Conservation (phyloP, 2,329 filamentous ascomycete genomes). For the Claviceps sp. region DNA sequence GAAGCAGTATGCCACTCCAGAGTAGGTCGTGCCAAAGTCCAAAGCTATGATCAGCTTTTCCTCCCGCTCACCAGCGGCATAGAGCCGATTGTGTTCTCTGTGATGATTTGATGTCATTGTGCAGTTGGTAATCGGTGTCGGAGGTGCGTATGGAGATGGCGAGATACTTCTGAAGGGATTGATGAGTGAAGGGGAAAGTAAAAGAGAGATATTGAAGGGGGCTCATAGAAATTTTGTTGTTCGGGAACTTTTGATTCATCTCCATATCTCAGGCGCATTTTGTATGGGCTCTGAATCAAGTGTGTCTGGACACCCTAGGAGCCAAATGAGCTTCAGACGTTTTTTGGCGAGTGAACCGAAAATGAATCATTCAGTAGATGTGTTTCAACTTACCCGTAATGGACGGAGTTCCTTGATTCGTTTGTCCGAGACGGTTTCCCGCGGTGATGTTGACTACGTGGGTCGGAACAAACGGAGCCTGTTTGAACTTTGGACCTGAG, state of each 20-base stretch:
- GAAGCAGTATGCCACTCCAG: slow-evolving; percentile 23
- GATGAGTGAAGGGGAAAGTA: neutral
- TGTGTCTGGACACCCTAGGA: no score
- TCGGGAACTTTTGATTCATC: neutral
- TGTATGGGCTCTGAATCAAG: neutral
- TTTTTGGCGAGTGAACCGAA: no score
- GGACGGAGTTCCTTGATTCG: neutral
- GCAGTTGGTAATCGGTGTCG: no score
- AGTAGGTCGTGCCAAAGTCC: no score
- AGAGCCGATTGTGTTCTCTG: neutral
- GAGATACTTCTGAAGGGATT: neutral
- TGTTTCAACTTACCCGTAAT: neutral
- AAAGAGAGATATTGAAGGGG: neutral
- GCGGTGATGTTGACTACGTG: neutral
- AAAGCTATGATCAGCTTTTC: slow-evolving; percentile 7
- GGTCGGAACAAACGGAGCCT: neutral
- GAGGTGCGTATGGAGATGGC: neutral
- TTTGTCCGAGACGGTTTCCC: neutral
- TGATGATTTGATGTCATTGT: neutral
- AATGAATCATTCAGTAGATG: neutral
- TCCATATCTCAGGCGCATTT: no score
- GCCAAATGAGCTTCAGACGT: no score
- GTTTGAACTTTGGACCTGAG: neutral
- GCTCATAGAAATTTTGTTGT: neutral
- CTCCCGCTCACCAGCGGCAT: neutral